Percentiles rank a stretch among this genome's conserved stretches.
These are phyloP conservation scores for Astragalus membranaceus DNA, from an alignment of 306 rosid species.

Conservation along the genomic window DNA sequence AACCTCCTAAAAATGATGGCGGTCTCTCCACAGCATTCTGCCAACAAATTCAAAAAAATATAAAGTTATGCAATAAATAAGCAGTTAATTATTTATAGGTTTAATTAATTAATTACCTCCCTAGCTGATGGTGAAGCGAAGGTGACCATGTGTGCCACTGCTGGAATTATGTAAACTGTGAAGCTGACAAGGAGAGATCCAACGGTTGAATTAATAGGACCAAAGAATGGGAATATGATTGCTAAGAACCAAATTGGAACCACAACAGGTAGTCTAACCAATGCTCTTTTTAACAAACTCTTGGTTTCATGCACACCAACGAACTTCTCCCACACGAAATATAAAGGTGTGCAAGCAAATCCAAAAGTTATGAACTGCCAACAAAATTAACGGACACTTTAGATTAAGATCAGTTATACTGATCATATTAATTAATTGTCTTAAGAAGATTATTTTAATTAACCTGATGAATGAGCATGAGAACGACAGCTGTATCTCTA, in stretches of 20 bases:
- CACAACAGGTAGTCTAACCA: constrained; percentile 86
- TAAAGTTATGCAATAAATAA: too few relatives aligned
- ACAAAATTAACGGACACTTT: background rate
- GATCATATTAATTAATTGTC: too few relatives aligned
- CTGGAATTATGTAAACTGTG: constrained; percentile 97
- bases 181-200: constrained; percentile 98
- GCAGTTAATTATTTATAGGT: too few relatives aligned
- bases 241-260: constrained; percentile 97
- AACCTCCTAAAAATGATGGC: constrained; percentile 75
- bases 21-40: constrained; percentile 97
- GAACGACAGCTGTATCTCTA: constrained; percentile 77
- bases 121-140: constrained; percentile 76
- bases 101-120: constrained; percentile 43
- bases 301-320: constrained; percentile 77
- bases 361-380: constrained; percentile 95
- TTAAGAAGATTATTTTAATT: too few relatives aligned
- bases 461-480: constrained; percentile 99
- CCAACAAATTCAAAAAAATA: background rate
- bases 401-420: background rate
- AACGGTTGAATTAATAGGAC: constrained; percentile 92
- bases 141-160: constrained; percentile 90
- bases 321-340: constrained; percentile 98
- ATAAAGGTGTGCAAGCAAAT: constrained; percentile 95
- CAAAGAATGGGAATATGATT: constrained; percentile 92
- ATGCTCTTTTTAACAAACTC: constrained; percentile 73